phyloP scores from a whole-genome alignment of 306 rosid genomes.

The Cercis canadensis region DNA sequence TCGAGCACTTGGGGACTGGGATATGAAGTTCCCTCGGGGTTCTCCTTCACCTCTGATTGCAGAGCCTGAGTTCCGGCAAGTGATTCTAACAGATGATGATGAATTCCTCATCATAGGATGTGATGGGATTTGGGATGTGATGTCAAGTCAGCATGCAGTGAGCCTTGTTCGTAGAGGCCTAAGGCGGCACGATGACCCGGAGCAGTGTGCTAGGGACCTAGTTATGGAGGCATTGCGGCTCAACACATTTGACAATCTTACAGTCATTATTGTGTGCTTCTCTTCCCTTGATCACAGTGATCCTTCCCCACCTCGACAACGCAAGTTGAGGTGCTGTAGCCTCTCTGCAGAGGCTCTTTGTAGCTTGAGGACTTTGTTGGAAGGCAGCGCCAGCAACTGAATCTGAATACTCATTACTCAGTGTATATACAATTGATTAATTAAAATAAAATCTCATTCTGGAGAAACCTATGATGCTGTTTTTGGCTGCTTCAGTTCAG shows the following conservation, averaged over 20 bases:
- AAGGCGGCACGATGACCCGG: conserved; percentile 78
- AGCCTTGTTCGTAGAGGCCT: conserved; percentile 79
- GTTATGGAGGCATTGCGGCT: conserved; percentile 85
- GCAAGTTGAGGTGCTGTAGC: conserved; percentile 75
- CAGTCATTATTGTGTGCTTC: conserved; percentile 79
- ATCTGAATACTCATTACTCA: background rate
- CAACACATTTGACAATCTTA: conserved; percentile 83
- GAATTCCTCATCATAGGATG: conserved; percentile 97
- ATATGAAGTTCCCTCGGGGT: conserved; percentile 84
- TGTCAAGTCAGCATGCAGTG: conserved; percentile 93
- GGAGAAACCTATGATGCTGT: conserved; percentile 32
- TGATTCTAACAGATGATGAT: conserved; percentile 80
- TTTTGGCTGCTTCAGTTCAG: conserved; percentile 67
- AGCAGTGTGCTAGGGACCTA: conserved; percentile 82
- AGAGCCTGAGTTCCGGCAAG: conserved; percentile 82
- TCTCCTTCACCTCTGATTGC: conserved; percentile 86
- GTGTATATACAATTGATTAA: conserved; percentile 28
- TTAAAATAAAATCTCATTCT: conserved; percentile 34
- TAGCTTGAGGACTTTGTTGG: conserved; percentile 82
- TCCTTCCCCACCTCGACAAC: conserved; percentile 54
- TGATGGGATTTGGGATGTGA: conserved; percentile 95
- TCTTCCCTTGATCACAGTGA: conserved; percentile 56
- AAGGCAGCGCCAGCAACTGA: conserved; percentile 64
- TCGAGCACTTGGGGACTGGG: conserved; percentile 98
- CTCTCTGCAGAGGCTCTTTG: conserved; percentile 92